A percentile compares a stretch with the other conserved stretches of the same genome.
Evolutionary conservation across 305 asterid genomes (phyloP).

Genomic region (Ilex paraguariensis): DNA sequence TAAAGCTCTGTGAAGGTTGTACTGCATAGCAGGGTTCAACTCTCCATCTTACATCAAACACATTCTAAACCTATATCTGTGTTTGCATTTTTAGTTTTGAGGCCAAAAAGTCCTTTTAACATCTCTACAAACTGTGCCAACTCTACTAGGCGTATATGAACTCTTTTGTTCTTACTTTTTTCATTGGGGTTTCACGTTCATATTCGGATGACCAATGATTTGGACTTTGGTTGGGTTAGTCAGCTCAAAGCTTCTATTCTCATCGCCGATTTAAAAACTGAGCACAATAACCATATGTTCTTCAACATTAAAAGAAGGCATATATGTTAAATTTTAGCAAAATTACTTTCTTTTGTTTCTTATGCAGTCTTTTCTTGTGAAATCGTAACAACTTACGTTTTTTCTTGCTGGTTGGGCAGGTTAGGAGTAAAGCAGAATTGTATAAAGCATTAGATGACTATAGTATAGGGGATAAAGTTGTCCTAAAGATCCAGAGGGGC

Average conservation of each 20-base stretch:
- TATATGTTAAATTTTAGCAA: neutral
- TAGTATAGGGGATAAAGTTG: constrained; percentile 65
- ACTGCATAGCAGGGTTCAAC: no score
- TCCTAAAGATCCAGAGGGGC: constrained; percentile 58
- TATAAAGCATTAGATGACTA: constrained; percentile 66
- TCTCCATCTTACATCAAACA: neutral
- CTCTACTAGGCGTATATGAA: no score
- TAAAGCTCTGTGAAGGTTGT: neutral
- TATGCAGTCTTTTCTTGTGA: neutral
- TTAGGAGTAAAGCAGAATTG: constrained; percentile 67
- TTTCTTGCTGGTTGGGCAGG: constrained; percentile 35
- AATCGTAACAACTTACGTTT: neutral
- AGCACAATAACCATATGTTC: neutral
- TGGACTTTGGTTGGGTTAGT: neutral
- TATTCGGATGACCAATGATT: no score
- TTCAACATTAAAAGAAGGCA: neutral
- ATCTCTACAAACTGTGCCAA: no score
- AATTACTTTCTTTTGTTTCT: neutral
- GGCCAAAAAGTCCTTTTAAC: no score
- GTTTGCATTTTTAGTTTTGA: neutral
- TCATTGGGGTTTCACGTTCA: no score
- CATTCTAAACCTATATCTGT: neutral
- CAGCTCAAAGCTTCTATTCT: neutral
- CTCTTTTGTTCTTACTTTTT: no score
- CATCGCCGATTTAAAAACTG: no score